Evolutionary conservation across 2,329 filamentous ascomycete species (phyloP), one percentile per base, ranked within the genome.

Genomic region (Cladosporium sp.): DNA sequence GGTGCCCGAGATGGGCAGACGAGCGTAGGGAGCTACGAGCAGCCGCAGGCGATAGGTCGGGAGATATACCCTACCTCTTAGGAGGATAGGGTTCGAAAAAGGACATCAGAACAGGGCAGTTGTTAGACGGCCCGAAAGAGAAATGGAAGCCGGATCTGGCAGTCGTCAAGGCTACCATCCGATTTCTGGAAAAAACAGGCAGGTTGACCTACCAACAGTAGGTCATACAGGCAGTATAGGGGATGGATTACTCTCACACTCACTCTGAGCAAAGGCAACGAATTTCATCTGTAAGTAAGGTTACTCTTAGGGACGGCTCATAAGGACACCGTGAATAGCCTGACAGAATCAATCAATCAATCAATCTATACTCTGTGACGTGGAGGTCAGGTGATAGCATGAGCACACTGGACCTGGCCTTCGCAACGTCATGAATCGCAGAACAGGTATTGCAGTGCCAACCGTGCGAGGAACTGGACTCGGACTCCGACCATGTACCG

Each of bases 281-380:
- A 42, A 10, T 16, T 10, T 16, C 14, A 22, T 42, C 13, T 35
- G 16, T 35, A 46, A 35, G 44, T 35, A 46, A 22, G 31, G 19
- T 22, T 10, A 14, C 28, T 14, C 28, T 18, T 46, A 46, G 31
- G 31, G 31, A 37, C 44, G 19, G 44, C 44, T 35, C 16, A 35
- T 46, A 46, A 32, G 44, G 31, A 19, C 32, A 35, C 34, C 32
- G 44, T 46, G n/a, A 35, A 35, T 35, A 34, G 44, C 31, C 18
- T 35, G 32, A 35, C 18, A 18, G n/a, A 46, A 46, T 19, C 31
- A 37, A 19, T 9, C 22, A 43, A 31, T 13, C 11, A 32, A 46
- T 32, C 33, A 53, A 98, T 96, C 52, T 16, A 16, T 16, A 16
- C 14, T 16, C n/a, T n/a, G n/a, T n/a, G n/a, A 42, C 40, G 40